phyloP scores from a whole-genome alignment of 805 yeast species.

The Priceomyces fermenticarens region DNA sequence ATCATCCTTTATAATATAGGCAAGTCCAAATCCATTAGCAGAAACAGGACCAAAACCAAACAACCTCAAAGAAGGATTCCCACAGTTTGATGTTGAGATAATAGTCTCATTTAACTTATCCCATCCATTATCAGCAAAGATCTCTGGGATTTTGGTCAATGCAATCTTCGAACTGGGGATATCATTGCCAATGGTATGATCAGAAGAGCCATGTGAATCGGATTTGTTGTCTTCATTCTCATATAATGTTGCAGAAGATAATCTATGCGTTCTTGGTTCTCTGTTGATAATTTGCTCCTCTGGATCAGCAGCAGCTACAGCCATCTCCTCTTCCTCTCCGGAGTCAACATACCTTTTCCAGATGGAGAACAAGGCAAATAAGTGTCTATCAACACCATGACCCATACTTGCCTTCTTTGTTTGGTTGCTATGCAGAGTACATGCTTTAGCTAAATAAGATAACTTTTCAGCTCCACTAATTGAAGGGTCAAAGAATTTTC shows the following conservation, averaged over 20 bases:
- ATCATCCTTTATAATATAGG: slow-evolving; percentile 53
- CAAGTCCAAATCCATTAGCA: slow-evolving; percentile 58
- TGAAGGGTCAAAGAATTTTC: slow-evolving; percentile 73
- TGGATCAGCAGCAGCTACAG: slow-evolving; percentile 8
- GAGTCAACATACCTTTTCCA: slow-evolving; percentile 65
- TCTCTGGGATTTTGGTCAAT: slow-evolving; percentile 53
- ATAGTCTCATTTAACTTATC: slow-evolving; percentile 76
- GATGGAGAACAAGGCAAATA: slow-evolving; percentile 81
- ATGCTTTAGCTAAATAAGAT: slow-evolving; percentile 61
- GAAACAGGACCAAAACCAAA: slow-evolving; percentile 62
- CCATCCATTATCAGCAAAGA: slow-evolving; percentile 89
- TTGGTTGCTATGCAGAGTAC: slow-evolving; percentile 62
- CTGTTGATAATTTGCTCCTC: slow-evolving; percentile 20
- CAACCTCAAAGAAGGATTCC: slow-evolving; percentile 55
- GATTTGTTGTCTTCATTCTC: slow-evolving; percentile 14
- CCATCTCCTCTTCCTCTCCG: slow-evolving; percentile 6
- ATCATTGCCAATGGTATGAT: slow-evolving; percentile 26
- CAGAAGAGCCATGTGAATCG: slow-evolving; percentile 18
- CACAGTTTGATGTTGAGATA: slow-evolving; percentile 63
- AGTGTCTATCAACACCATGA: slow-evolving; percentile 87
- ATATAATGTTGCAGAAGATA: slow-evolving; percentile 12
- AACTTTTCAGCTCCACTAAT: slow-evolving; percentile 59
- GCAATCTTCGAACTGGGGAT: slow-evolving; percentile 12
- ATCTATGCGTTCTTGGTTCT: slow-evolving; percentile 12
- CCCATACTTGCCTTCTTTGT: slow-evolving; percentile 73